Conservation (phyloP, 305 asterid genomes). For the Fraxinus albicans region DNA sequence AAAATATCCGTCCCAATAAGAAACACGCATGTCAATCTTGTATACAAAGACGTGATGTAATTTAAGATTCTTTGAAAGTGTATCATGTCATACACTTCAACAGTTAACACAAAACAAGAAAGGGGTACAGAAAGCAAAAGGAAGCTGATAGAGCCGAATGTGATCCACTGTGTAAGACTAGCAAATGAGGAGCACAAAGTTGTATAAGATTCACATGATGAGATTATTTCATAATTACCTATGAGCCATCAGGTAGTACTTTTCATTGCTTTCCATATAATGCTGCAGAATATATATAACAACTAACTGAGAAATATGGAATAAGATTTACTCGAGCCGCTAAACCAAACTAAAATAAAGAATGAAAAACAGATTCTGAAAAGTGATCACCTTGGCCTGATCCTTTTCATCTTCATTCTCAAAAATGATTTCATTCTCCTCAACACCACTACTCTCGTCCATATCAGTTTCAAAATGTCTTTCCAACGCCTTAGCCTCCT, state of each 20-base stretch:
- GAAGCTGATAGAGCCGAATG: conserved; percentile 10
- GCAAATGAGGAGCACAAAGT: not conserved
- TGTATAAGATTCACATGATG: conserved; percentile 9
- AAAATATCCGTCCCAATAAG: conserved; percentile 19
- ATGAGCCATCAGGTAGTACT: conserved; percentile 98
- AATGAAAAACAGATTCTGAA: conserved; percentile 15
- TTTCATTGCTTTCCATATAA: conserved; percentile 99
- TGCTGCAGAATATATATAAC: conserved; percentile 68
- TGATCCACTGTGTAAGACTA: conserved; percentile 15
- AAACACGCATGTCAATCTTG: conserved; percentile 17
- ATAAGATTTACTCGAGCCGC: not conserved
- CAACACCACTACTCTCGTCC: conserved; percentile 53
- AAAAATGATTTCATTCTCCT: conserved; percentile 55
- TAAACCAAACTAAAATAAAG: conserved; percentile 19
- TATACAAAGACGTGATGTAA: not conserved
- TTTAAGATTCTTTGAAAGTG: conserved; percentile 7
- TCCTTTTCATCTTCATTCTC: conserved; percentile 89
- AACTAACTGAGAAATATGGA: conserved; percentile 23
- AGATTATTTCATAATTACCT: conserved; percentile 49
- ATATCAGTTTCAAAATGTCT: conserved; percentile 70
- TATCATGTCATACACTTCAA: conserved; percentile 13
- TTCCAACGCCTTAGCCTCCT: conserved; percentile 77
- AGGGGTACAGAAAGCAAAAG: conserved; percentile 6
- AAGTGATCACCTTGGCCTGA: conserved; percentile 81
- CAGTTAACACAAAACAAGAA: not conserved